These are phyloP conservation scores for Nigrospora oryzae DNA, from an alignment of 2,329 filamentous ascomycete species.

Conservation along the genomic window DNA sequence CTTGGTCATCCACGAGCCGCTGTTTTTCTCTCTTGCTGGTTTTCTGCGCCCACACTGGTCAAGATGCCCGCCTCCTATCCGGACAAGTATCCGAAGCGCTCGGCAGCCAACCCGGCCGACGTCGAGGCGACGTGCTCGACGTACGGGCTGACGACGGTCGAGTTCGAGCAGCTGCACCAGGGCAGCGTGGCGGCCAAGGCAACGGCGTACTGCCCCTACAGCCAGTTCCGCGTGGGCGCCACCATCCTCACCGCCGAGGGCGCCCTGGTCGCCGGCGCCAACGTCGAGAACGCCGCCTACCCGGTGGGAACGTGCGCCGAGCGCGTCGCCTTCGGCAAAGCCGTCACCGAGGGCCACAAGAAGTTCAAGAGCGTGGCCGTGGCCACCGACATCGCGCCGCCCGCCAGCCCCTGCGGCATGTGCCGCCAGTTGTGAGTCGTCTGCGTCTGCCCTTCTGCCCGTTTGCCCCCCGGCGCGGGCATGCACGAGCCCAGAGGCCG, in stretches of 20 bases:
- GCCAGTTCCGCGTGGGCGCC: constrained; percentile 82
- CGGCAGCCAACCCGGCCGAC: constrained; percentile 15
- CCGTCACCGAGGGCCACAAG: constrained; percentile 53
- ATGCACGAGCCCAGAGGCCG: background rate
- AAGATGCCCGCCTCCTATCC: background rate
- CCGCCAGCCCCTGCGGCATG: constrained; percentile 83
- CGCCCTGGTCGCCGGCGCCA: constrained; percentile 62
- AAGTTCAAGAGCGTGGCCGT: constrained; percentile 75
- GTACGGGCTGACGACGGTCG: constrained; percentile 46
- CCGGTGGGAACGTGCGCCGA: constrained; percentile 96
- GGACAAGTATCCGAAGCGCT: constrained; percentile 5
- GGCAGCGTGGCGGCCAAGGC: constrained; percentile 64
- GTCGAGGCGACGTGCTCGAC: constrained; percentile 25
- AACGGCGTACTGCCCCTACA: constrained; percentile 87
- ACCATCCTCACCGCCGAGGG: constrained; percentile 55
- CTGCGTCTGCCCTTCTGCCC: background rate
- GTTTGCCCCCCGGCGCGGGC: background rate
- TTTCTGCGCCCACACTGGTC: too few relatives aligned
- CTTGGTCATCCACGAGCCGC: too few relatives aligned
- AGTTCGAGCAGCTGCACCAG: constrained; percentile 56
- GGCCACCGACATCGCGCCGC: constrained; percentile 65
- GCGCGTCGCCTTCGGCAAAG: constrained; percentile 77
- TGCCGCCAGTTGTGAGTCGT: constrained; percentile 75
- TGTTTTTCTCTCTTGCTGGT: too few relatives aligned
- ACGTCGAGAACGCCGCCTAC: constrained; percentile 89